Base-by-base conservation (phyloP, 2,329 filamentous ascomycete species). In the Penicillium sp. region DNA sequence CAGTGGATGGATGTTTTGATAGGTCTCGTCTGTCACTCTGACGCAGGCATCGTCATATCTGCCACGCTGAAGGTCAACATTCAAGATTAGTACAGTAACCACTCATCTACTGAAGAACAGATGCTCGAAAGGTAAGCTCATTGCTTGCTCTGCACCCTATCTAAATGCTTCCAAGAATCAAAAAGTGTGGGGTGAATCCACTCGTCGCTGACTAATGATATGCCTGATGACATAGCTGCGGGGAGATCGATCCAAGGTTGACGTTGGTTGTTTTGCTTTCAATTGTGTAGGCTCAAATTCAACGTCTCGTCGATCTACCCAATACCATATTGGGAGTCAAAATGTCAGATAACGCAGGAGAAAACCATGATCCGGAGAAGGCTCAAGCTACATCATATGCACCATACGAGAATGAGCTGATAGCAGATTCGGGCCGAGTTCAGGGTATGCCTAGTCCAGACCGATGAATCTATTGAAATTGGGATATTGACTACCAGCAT, bases 371-470 rank as follows among this genome's bases (percentile, higher is more conserved):
- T 3, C 18, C 26, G n/a, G 45, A 25, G 27, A 20, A 33, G 5
- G 15, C 12, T 6, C 12, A 47, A 14, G 20, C 6, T n/a, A 4
- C 45, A 6, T 4, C 29, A 9, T 23, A 12, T 25, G 8, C 18
- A 25, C 45, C 26, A 2, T 31, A 35, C 20, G 45, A 31, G 29
- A 47, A 47, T 35, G 49, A 57, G 47, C 27, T 62, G 50, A 54
- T 56, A 14, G 35, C 53, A 15, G 58, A 62, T 26, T 62, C 53
- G 35, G 58, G 49, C 29, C 44, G 53, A 40, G 56, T 60, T 4
- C 29, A 55, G 9, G 53, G 60, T 61, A 47, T 31, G 60, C 45
- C 15, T 6, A 44, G 14, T 29, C 31, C 22, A 41, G 9, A 18
- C 8, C 5, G 6, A 35, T 40, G 7, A 14, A 25, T 7, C n/a